Evolutionary conservation across 2,329 filamentous ascomycete genomes (phyloP).

Genomic region (Massarina eburnea): DNA sequence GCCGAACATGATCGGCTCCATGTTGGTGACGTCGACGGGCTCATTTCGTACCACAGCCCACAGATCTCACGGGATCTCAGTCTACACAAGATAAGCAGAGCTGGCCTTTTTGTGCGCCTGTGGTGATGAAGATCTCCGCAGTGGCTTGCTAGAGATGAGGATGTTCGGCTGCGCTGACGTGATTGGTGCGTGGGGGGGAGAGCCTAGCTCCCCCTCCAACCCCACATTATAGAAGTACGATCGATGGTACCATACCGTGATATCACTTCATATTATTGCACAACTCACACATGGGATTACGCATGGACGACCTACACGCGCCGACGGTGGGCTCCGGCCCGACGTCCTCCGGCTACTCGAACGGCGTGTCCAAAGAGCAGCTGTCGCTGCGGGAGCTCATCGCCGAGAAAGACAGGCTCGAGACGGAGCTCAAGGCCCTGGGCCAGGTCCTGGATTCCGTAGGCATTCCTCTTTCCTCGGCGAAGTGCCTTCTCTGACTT

Average conservation of each 20-base stretch:
- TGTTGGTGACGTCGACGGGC: not conserved
- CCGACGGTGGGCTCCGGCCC: conserved; percentile 79
- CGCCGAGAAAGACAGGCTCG: conserved; percentile 78
- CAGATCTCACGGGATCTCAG: not conserved
- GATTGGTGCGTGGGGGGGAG: not conserved
- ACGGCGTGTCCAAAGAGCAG: conserved; percentile 62
- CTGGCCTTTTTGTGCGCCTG: not conserved
- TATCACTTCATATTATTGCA: not conserved
- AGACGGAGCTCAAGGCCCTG: conserved; percentile 83
- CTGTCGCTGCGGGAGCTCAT: conserved; percentile 79
- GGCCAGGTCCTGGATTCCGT: conserved; percentile 88
- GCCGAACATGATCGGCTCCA: not conserved
- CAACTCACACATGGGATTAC: conserved; percentile 50
- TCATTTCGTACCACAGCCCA: not conserved
- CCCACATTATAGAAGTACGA: conserved; percentile 2
- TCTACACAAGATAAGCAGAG: not conserved
- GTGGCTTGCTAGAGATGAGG: conserved; percentile 4
- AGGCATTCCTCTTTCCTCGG: conserved; percentile 32
- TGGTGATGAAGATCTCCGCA: not conserved
- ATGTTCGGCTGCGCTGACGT: conserved; percentile 2
- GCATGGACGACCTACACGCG: conserved; percentile 68
- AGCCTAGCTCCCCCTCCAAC: conserved; percentile 2
- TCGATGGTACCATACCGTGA: conserved; percentile 4
- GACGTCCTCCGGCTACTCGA: conserved; percentile 59
- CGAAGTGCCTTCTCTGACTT: conserved; percentile 21